Conservation (phyloP, 2,329 filamentous ascomycete genomes). For the Hypoxylon sp. region DNA sequence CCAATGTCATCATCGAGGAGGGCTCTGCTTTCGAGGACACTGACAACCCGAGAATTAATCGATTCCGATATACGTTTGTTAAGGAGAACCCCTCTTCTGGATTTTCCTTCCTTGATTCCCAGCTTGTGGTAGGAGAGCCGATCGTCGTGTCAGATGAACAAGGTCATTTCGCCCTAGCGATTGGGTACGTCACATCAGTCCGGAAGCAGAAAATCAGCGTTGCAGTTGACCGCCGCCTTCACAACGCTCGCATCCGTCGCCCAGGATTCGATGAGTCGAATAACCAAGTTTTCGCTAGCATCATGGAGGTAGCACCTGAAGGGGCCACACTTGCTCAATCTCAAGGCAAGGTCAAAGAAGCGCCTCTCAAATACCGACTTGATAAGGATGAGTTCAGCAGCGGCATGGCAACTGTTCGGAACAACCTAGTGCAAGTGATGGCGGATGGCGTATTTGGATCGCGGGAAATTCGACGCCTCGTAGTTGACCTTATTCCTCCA, state of each 20-base stretch:
- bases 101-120: constrained; percentile 92
- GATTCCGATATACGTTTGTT: constrained; percentile 87
- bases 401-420: constrained; percentile 94
- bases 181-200: constrained; percentile 88
- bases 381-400: constrained; percentile 99
- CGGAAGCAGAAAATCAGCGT: constrained; percentile 84
- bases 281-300: constrained; percentile 91
- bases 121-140: constrained; percentile 88
- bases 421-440: constrained; percentile 96
- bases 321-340: constrained; percentile 67
- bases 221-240: constrained; percentile 89
- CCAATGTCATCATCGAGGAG: constrained; percentile 86
- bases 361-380: constrained; percentile 81
- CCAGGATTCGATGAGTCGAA: constrained; percentile 80
- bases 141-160: constrained; percentile 97
- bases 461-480: constrained; percentile 80
- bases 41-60: constrained; percentile 86
- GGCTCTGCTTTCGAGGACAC: constrained; percentile 79
- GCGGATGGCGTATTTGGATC: constrained; percentile 80
- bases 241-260: constrained; percentile 84
- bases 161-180: constrained; percentile 94
- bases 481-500: constrained; percentile 83
- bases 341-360: constrained; percentile 66
- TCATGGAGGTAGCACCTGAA: constrained; percentile 84
- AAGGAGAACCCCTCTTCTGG: constrained; percentile 73